These are phyloP conservation scores for Adansonia rubrostipa DNA, from an alignment of 441 rosid species.

Conservation along the genomic window DNA sequence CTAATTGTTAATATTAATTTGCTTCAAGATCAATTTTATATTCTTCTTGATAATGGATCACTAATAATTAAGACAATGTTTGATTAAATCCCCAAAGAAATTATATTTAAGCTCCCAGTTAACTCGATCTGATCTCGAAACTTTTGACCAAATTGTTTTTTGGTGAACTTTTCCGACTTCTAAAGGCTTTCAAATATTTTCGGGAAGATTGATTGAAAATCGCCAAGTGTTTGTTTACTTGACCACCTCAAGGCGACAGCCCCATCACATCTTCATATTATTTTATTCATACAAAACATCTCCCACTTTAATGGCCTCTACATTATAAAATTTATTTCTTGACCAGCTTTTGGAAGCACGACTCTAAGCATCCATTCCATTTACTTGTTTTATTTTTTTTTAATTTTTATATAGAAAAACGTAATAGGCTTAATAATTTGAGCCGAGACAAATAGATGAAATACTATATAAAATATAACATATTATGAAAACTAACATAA, in stretches of 20 bases:
- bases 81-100: conserved; percentile 13
- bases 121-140: conserved; percentile 11
- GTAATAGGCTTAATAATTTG: no score
- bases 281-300: neutral
- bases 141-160: conserved; percentile 35
- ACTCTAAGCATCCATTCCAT: neutral
- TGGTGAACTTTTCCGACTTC: conserved; percentile 38
- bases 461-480: no score
- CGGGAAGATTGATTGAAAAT: conserved; percentile 18
- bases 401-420: no score
- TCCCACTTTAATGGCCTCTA: neutral
- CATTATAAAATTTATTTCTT: conserved; percentile 27
- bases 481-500: no score
- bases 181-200: conserved; percentile 37
- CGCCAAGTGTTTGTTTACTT: conserved; percentile 16
- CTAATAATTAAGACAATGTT: neutral
- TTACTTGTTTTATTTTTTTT: no score
- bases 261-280: neutral
- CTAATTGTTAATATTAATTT: neutral
- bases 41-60: neutral
- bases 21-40: neutral
- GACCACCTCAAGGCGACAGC: conserved; percentile 28
- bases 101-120: neutral
- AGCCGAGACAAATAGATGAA: no score
- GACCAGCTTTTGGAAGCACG: conserved; percentile 31